Evolutionary conservation across 2,329 filamentous ascomycete genomes (phyloP).

Genomic region (Plenodomus tracheiphilus): DNA sequence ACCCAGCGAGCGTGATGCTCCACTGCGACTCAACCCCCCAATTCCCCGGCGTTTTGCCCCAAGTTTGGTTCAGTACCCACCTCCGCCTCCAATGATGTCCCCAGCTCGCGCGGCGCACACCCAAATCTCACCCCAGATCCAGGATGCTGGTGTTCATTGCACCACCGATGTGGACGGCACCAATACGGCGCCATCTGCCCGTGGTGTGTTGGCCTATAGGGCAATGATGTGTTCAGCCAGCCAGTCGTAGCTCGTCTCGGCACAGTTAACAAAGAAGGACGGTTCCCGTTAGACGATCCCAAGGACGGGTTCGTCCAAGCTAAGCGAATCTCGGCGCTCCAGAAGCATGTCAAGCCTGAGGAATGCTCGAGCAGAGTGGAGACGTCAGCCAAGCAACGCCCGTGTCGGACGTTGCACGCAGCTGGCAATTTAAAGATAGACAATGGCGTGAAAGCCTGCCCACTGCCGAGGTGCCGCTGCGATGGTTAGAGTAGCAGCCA

Average conservation of each 20-base stretch:
- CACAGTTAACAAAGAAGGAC: neutral
- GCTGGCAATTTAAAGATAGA: neutral
- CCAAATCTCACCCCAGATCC: constrained; percentile 22
- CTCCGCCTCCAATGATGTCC: neutral
- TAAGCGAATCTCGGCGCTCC: constrained; percentile 12
- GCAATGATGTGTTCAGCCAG: neutral
- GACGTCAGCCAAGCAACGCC: constrained; percentile 19
- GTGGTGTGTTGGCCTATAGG: neutral
- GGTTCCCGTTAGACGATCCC: neutral
- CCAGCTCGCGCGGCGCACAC: neutral
- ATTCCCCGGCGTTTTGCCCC: neutral
- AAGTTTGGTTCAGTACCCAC: neutral
- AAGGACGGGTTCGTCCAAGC: constrained; percentile 2
- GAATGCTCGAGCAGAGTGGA: constrained; percentile 1
- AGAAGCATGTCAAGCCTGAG: constrained; percentile 6
- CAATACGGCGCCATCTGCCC: constrained; percentile 1
- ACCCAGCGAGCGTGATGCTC: too few relatives aligned
- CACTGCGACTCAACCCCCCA: constrained; percentile 1
- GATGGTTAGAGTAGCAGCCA: neutral
- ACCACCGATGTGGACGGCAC: constrained; percentile 30
- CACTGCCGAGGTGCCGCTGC: neutral
- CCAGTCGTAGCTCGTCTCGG: neutral
- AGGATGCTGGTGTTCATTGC: constrained; percentile 4
- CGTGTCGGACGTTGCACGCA: neutral
- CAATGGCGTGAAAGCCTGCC: neutral